A percentile compares a stretch with the other conserved stretches of the same genome.
These are phyloP conservation scores for Podila horticola DNA, from an alignment of 192 early-diverging fungal species.

Conservation along the genomic window DNA sequence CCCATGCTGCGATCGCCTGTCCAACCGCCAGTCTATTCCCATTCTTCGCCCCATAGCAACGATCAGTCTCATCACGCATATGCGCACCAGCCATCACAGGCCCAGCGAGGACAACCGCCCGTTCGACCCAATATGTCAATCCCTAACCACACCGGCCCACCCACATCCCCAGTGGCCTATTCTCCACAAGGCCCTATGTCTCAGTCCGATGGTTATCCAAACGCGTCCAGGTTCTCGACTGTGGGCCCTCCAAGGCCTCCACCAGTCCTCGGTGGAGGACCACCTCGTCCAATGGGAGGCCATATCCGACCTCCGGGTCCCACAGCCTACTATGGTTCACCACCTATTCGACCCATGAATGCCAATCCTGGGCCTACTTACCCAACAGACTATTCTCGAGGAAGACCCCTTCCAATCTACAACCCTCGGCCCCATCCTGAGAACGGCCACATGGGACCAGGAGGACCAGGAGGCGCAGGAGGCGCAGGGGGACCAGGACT, in stretches of 20 bases:
- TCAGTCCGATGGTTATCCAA: constrained; percentile 18
- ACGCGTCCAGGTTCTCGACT: constrained; percentile 22
- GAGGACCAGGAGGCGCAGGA: constrained; percentile 12
- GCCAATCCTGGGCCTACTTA: constrained; percentile 22
- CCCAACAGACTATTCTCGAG: constrained; percentile 27
- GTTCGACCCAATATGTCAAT: constrained; percentile 16
- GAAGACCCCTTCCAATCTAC: constrained; percentile 7
- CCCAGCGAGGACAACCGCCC: constrained; percentile 26
- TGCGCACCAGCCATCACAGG: constrained; percentile 18
- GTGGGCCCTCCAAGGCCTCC: constrained; percentile 24
- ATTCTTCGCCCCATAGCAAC: neutral
- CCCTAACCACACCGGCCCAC: constrained; percentile 14
- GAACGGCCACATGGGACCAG: constrained; percentile 19
- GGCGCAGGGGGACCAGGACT: constrained; percentile 13
- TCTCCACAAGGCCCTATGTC: constrained; percentile 18
- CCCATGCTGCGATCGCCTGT: neutral
- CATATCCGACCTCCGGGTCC: constrained; percentile 34
- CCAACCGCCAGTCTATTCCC: neutral
- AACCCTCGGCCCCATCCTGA: constrained; percentile 4
- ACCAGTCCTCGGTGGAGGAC: constrained; percentile 11
- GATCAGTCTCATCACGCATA: neutral
- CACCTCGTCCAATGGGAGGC: constrained; percentile 26
- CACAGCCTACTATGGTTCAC: constrained; percentile 23
- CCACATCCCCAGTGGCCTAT: constrained; percentile 13
- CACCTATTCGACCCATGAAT: constrained; percentile 32